A percentile compares a stretch with the other conserved stretches of the same genome.
Evolutionary conservation across 805 yeast genomes (phyloP).

Genomic region (Priceomyces haplophilus): DNA sequence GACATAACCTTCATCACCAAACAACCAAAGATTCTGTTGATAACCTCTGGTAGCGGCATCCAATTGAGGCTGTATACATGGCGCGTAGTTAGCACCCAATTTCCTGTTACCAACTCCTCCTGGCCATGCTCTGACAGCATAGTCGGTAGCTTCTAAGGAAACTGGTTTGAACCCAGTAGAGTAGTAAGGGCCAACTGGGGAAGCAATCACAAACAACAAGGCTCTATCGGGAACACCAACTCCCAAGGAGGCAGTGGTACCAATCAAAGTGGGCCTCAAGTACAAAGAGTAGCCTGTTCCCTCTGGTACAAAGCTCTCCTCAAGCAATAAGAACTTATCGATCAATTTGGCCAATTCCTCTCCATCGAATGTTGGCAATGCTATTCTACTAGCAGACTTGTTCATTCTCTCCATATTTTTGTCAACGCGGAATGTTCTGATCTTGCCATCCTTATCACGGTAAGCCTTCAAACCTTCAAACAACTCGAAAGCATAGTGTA

Average conservation of each 20-base stretch:
- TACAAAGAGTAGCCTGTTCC: constrained; percentile 89
- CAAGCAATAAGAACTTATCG: constrained; percentile 71
- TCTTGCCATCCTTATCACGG: constrained; percentile 53
- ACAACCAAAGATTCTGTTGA: constrained; percentile 95
- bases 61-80: constrained; percentile 85
- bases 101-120: constrained; percentile 97
- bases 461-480: constrained; percentile 97
- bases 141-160: constrained; percentile 88
- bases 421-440: constrained; percentile 87
- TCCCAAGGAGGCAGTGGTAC: constrained; percentile 86
- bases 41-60: constrained; percentile 90
- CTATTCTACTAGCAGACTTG: constrained; percentile 81
- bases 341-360: constrained; percentile 74
- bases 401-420: constrained; percentile 92
- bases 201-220: constrained; percentile 77
- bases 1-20: constrained; percentile 79
- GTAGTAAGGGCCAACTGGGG: constrained; percentile 94
- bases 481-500: constrained; percentile 92
- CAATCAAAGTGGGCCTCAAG: constrained; percentile 92
- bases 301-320: constrained; percentile 74
- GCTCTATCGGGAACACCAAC: constrained; percentile 82
- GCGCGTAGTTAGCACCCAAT: constrained; percentile 97
- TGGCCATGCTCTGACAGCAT: constrained; percentile 98
- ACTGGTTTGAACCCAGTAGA: constrained; percentile 96
- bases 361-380: constrained; percentile 80